Base-by-base conservation (phyloP, 2,329 filamentous ascomycete genomes). In the Trichoderma cornu-damae region DNA sequence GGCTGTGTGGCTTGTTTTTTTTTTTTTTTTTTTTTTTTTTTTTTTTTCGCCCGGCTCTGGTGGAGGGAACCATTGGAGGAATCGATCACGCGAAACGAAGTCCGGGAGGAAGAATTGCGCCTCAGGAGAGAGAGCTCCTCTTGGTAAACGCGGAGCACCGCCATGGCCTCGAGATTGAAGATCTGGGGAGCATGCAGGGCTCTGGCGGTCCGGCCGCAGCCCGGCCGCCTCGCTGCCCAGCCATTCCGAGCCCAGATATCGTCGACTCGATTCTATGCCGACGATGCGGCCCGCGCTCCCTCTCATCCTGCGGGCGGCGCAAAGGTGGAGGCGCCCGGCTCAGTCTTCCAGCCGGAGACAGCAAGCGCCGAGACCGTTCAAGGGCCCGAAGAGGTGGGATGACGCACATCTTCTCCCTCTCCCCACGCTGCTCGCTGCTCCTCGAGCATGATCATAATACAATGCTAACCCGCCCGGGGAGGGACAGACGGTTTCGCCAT, bases 161-260 rank as follows among this genome's bases (percentile, higher is more conserved):
- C 53, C 63, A 72, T 72, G 70, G 66, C 68, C 67, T 62, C 70
- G 57, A 66, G 66, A 64, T 63, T 67, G 58, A 66, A 66, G 59
- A 60, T 72, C 57, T 71, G 67, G 70, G 67, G 67, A 35, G 69
- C 66, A 61, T 72, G 70, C 57, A 68, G 68, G 65, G 63, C 66
- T 64, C 63, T 73, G 49, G 67, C 67, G 53, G 55, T 70, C 60
- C 66, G 63, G 34, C 64, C 67, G 63, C 63, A 65, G 56, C 64
- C 66, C 63, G 61, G 54, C 51, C 61, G 64, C 58, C 61, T 63
- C 53, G 61, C 64, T 49, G 58, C 64, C 28, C 55, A 64, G 49
- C 60, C 60, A 18, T 63, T 68, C 48, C 47, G 64, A 40, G 64
- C 50, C 30, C 56, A 64, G 38, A 60, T 64, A 56, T 61, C 61